These are phyloP conservation scores for Pilaira anomala DNA, from an alignment of 192 early-diverging fungal species.

Conservation along the genomic window DNA sequence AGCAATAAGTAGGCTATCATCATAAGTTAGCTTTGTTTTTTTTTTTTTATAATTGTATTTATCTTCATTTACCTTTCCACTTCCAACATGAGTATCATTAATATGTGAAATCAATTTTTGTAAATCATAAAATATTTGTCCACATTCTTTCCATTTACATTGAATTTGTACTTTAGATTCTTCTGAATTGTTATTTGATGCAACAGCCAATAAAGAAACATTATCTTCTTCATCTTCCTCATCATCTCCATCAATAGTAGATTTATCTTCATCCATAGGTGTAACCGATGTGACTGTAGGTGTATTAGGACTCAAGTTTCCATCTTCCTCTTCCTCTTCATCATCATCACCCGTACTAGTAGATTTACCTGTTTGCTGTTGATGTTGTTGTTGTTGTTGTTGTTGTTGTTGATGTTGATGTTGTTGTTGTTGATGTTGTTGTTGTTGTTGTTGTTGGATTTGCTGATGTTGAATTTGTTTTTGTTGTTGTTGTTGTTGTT, in stretches of 20 bases:
- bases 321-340: conserved; percentile 7
- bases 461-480: too few relatives aligned
- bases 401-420: conserved; percentile 20
- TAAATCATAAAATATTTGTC: conserved; percentile 38
- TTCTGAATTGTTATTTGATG: neutral
- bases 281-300: conserved; percentile 13
- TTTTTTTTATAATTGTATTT: neutral
- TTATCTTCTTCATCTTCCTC: conserved; percentile 7
- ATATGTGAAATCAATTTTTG: conserved; percentile 51
- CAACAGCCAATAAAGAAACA: too few relatives aligned
- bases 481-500: conserved; percentile 20
- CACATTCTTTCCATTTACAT: conserved; percentile 52
- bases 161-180: conserved; percentile 10
- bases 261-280: neutral
- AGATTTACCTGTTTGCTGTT: conserved; percentile 6
- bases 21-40: neutral
- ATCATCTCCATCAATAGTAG: neutral
- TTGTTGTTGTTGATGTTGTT: neutral
- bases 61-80: conserved; percentile 47
- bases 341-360: neutral
- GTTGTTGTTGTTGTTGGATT: neutral
- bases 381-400: conserved; percentile 16
- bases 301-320: conserved; percentile 20
- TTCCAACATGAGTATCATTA: conserved; percentile 50
- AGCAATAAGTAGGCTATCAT: conserved; percentile 45